These are phyloP conservation scores for Torulaspora globosa DNA, from an alignment of 1,139 yeast species.

Conservation along the genomic window DNA sequence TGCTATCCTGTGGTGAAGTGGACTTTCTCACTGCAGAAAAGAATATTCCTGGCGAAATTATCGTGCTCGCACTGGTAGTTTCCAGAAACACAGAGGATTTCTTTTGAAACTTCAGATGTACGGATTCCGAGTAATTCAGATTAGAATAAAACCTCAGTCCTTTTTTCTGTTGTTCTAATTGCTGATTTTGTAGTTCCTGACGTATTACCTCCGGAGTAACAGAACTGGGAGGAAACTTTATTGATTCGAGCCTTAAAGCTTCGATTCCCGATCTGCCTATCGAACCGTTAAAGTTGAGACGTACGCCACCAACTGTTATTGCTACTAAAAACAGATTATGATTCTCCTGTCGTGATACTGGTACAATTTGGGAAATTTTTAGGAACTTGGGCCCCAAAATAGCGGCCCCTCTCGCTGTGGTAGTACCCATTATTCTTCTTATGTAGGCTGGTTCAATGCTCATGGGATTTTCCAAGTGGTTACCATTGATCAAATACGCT, in stretches of 20 bases:
- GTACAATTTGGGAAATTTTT: slow-evolving; percentile 59
- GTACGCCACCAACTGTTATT: slow-evolving; percentile 78
- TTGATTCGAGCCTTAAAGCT: slow-evolving; percentile 49
- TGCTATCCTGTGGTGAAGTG: slow-evolving; percentile 19
- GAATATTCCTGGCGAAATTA: slow-evolving; percentile 81
- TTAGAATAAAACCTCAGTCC: slow-evolving; percentile 31
- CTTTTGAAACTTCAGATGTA: slow-evolving; percentile 40
- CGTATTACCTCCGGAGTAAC: slow-evolving; percentile 53
- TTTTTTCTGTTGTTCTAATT: slow-evolving; percentile 41
- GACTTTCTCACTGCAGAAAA: slow-evolving; percentile 46
- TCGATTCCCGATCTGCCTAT: slow-evolving; percentile 38
- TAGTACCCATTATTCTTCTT: slow-evolving; percentile 56
- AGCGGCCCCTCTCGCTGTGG: slow-evolving; percentile 44
- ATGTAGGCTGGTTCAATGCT: slow-evolving; percentile 38
- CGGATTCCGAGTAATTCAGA: slow-evolving; percentile 33
- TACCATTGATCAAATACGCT: slow-evolving; percentile 56
- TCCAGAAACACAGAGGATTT: slow-evolving; percentile 42
- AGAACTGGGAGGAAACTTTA: slow-evolving; percentile 74
- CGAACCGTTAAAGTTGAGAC: slow-evolving; percentile 63
- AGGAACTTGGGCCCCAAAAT: slow-evolving; percentile 38
- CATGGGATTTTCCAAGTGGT: slow-evolving; percentile 40
- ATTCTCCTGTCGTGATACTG: slow-evolving; percentile 62
- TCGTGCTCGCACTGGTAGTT: slow-evolving; percentile 44
- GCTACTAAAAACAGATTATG: slow-evolving; percentile 73
- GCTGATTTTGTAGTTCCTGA: slow-evolving; percentile 41